A percentile compares a stretch with the other conserved stretches of the same genome.
Conservation (phyloP, 2,329 filamentous ascomycete genomes). For the Fusarium musae region DNA sequence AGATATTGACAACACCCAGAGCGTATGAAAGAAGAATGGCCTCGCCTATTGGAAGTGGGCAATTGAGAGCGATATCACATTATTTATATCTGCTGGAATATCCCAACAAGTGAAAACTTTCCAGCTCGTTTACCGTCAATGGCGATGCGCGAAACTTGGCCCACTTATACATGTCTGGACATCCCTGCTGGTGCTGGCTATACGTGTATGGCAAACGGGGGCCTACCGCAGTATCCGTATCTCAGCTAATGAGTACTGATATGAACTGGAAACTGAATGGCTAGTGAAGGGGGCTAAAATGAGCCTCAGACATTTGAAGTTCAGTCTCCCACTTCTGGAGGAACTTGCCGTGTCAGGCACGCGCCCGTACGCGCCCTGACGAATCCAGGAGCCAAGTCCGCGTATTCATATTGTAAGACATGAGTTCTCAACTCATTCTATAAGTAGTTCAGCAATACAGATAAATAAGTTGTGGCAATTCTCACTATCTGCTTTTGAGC, state of each 20-base stretch:
- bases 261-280: too few relatives aligned
- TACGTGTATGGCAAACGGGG: not conserved
- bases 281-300: fast-evolving
- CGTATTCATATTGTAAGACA: not conserved
- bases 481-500: too few relatives aligned
- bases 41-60: too few relatives aligned
- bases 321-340: fast-evolving
- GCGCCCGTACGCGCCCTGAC: not conserved
- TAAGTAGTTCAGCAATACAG: not conserved
- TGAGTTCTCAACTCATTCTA: not conserved
- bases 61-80: not conserved
- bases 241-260: too few relatives aligned
- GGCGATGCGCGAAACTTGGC: not conserved
- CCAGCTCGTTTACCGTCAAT: not conserved
- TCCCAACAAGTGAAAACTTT: too few relatives aligned
- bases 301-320: not conserved
- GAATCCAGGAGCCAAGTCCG: not conserved
- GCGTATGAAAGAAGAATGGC: too few relatives aligned
- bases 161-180: not conserved
- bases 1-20: too few relatives aligned
- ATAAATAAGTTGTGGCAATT: too few relatives aligned
- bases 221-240: not conserved
- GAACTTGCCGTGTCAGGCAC: not conserved
- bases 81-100: too few relatives aligned
- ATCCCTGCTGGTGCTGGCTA: not conserved